phyloP scores from a whole-genome alignment of 805 yeast genomes.

The Metschnikowia cubensis region DNA sequence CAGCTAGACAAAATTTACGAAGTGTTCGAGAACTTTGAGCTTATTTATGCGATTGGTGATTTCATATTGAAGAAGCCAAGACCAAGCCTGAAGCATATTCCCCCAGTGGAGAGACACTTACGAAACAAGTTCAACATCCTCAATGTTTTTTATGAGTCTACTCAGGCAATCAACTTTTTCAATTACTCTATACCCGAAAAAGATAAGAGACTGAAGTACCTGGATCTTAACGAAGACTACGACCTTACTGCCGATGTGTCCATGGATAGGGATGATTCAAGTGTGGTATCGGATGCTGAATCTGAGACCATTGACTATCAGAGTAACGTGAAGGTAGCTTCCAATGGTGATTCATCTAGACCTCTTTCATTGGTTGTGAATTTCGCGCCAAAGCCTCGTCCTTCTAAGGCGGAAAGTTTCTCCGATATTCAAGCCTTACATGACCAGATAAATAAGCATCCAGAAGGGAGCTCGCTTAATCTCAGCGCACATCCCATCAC shows the following conservation, averaged over 20 bases:
- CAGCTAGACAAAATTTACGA: constrained; percentile 37
- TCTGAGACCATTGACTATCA: constrained; percentile 15
- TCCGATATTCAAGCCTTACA: constrained; percentile 1
- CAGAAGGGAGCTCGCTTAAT: neutral
- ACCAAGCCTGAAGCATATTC: constrained; percentile 18
- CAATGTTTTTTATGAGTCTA: constrained; percentile 41
- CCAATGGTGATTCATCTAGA: constrained; percentile 10
- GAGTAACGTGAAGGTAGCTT: constrained; percentile 11
- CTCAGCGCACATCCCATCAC: constrained; percentile 4
- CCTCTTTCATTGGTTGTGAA: constrained; percentile 27
- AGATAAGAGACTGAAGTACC: constrained; percentile 39
- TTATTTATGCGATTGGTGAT: constrained; percentile 40
- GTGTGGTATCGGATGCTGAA: constrained; percentile 10
- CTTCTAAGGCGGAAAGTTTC: neutral
- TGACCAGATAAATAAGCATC: neutral
- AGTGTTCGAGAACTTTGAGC: constrained; percentile 40
- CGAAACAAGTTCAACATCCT: constrained; percentile 29
- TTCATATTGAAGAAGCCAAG: constrained; percentile 18
- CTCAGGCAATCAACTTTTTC: constrained; percentile 45
- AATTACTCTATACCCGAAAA: constrained; percentile 40
- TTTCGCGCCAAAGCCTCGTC: constrained; percentile 12
- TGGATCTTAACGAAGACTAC: constrained; percentile 39
- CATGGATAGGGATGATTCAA: constrained; percentile 7
- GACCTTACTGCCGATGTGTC: constrained; percentile 21
- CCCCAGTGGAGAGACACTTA: constrained; percentile 21